Evolutionary conservation across 75 land plant species (phyloP).

Genomic region (Pseudotsuga menziesii): DNA sequence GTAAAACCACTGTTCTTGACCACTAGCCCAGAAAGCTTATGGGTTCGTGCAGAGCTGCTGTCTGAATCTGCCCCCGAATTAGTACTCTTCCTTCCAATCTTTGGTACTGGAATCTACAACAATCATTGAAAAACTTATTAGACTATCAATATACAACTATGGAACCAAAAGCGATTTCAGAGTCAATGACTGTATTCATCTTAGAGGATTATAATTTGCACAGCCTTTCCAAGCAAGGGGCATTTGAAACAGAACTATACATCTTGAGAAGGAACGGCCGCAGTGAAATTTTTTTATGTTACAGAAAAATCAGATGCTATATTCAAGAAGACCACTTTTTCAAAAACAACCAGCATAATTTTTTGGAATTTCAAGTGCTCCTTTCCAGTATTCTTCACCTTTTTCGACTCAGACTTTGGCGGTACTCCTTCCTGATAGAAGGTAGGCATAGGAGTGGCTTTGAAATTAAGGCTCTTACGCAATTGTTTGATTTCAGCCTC

Average conservation of each 20-base stretch:
- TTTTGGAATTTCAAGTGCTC: not conserved
- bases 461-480: conserved; percentile 46
- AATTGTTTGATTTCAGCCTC: conserved; percentile 40
- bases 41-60: conserved; percentile 2
- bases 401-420: conserved; percentile 22
- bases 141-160: not conserved
- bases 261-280: not conserved
- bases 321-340: not conserved
- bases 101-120: not conserved
- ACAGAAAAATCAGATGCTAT: not conserved
- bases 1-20: not conserved
- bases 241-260: not conserved
- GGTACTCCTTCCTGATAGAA: conserved; percentile 37
- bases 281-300: not conserved
- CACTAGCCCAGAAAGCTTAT: not conserved
- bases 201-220: not conserved
- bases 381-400: conserved; percentile 15
- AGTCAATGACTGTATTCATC: not conserved
- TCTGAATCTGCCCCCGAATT: conserved; percentile 8
- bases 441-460: conserved; percentile 52
- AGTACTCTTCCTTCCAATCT: conserved; percentile 2
- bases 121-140: not conserved
- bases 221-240: not conserved
- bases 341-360: not conserved
- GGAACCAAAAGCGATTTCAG: not conserved